These are phyloP conservation scores for Neurospora sp. DNA, from an alignment of 495 filamentous ascomycete genomes.

Conservation along the genomic window DNA sequence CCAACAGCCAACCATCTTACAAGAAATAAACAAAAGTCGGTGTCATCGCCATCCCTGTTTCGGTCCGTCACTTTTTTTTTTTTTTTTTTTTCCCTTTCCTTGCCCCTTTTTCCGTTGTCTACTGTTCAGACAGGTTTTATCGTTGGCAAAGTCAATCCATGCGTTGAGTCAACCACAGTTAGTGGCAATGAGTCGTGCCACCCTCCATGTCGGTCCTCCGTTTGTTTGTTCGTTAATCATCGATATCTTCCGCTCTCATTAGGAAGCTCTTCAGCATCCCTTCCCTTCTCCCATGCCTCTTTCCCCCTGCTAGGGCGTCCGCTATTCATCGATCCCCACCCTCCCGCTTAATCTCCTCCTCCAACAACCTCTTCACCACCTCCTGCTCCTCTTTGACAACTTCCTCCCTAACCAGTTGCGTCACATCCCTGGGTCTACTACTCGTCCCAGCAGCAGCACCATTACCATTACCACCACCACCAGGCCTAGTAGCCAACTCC, in stretches of 20 bases:
- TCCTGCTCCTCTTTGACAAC: slow-evolving; percentile 22
- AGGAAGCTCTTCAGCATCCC: not conserved
- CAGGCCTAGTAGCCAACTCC: not conserved
- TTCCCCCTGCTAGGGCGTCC: not conserved
- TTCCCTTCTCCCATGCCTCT: not conserved
- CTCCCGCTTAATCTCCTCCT: slow-evolving; percentile 17
- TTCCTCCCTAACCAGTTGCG: slow-evolving; percentile 16
- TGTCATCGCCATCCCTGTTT: not conserved
- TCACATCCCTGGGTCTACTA: slow-evolving; percentile 4
- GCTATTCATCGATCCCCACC: not conserved
- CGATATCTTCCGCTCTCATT: not conserved
- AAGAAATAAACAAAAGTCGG: not conserved
- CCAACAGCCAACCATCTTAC: not conserved
- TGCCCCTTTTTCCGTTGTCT: not conserved
- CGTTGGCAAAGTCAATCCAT: not conserved
- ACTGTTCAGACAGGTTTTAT: not conserved
- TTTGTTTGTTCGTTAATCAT: not conserved
- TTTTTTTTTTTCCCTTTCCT: not conserved
- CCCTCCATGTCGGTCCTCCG: not conserved
- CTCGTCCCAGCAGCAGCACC: not conserved
- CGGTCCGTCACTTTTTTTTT: not conserved
- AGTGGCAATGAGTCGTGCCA: not conserved
- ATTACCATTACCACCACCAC: not conserved
- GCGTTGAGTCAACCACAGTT: not conserved
- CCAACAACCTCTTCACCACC: slow-evolving; percentile 25